Base-by-base conservation (phyloP, 2,329 filamentous ascomycete genomes). In the Phaeophleospora eucalypticola region DNA sequence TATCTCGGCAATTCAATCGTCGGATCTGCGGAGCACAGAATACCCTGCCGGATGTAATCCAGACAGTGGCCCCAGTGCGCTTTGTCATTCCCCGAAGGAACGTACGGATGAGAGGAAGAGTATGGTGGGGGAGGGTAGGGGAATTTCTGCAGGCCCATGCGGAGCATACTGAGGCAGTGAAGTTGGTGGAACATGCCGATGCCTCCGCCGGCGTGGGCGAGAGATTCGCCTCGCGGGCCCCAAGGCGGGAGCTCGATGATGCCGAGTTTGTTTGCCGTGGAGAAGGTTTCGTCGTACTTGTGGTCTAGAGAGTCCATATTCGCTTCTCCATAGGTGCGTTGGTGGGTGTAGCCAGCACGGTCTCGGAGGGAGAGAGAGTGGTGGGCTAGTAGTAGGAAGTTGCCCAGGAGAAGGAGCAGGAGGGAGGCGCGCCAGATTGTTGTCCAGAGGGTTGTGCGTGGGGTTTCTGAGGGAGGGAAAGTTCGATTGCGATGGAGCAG, bases 1-100 rank as follows among this genome's bases (percentile, higher is more conserved):
- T 29, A 29, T 12, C 7, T 29, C 24, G 24, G 24, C 24, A 6
- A 12, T 29, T 52, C 49, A 16, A 52, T 45, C 3, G 49, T 52
- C 7, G 35, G 41, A 27, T 52, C 45, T 2, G 49, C 49, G 29
- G 44, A 17, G 17, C 49, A 52, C 15, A 48, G 45, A 12, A 52
- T 38, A 3, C 34, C 45, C 27, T 45, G 41, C 1, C 49, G 36
- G 29, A 52, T 20, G 29, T 52, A 45, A 27, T 47, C 43, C 33
- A 52, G 39, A 35, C 49, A 52, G 12, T 48, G 45, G 1, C 45
- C 41, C 42, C 46, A 48, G 19, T 52, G 45, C 8, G 34, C 29
- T 8, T 48, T 45, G 14, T 47, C 45, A 3, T 21, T 33, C 19
- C 42, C 24, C 24, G 24, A 29, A 12, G 12, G 24, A 12, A 29